Evolutionary conservation across 2,329 filamentous ascomycete species (phyloP), one percentile per base, ranked within the genome.

Genomic region (Colletotrichum somersetense): DNA sequence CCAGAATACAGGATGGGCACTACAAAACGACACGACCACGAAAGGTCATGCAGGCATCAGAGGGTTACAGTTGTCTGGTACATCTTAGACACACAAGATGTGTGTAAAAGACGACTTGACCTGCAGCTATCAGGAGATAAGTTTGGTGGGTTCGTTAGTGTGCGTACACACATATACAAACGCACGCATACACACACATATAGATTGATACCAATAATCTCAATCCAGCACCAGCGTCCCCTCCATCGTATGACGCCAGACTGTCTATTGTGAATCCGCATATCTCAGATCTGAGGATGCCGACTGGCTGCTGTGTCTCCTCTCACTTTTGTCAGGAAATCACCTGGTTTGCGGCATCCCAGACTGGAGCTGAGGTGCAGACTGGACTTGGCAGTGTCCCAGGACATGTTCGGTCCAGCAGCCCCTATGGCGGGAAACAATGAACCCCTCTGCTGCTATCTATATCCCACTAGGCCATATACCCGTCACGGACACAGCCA

Each of bases 141-240:
- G 58, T 40, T 48, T 23, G n/a, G 44, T 10, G 46, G 46, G 62
- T 57, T 67, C n/a, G n/a, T 62, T 48, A 56, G 20, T 35, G 42
- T 58, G 35, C 38, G 40, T 56, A 35, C 52, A 12, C 52, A 20
- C 6, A 44, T 7, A n/a, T 11, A 56, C 48, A 67, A 7, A 38
- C 46, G 61, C n/a, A 67, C 64, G 33, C 8, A 38, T 11, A 38
- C 35, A 38, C 35, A 38, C 35, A 38, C 35, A 38, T 10, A 63
- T 62, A 68, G 64, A 68, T 58, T 67, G 68, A 68, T 62, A 71
- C 64, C 68, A 71, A 35, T 50, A 52, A 26, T 30, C 33, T 40
- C 12, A 62, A 62, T 30, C 26, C n/a, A 20, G 16, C 38, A 30
- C n/a, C 3, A 20, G 18, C 11, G n/a, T 26, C 20, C 38, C 30